phyloP scores from a whole-genome alignment of 176 grass and related monocot genomes.

The Poa annua region DNA sequence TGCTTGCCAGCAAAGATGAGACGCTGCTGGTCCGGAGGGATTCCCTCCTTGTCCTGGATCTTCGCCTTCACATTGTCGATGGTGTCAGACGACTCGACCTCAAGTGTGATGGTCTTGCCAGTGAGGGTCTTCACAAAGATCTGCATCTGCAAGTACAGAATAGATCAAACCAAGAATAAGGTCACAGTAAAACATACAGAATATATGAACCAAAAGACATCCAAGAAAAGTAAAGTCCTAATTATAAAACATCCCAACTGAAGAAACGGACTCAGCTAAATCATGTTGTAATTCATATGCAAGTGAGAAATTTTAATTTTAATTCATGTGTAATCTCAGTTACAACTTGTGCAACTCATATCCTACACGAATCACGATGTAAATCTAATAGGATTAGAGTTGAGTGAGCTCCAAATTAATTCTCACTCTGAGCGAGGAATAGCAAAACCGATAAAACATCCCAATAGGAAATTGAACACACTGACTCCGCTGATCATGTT shows the following conservation, averaged over 20 bases:
- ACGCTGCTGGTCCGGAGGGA: constrained; percentile 81
- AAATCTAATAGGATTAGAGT: no score
- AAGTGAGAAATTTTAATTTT: no score
- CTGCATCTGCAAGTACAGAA: constrained; percentile 53
- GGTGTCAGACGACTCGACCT: constrained; percentile 63
- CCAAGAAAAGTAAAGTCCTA: background rate
- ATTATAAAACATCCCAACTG: background rate
- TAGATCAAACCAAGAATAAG: background rate
- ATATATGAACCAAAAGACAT: background rate
- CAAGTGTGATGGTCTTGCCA: constrained; percentile 61
- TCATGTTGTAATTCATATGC: no score
- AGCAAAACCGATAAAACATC: no score
- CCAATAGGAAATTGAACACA: no score
- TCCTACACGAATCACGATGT: no score
- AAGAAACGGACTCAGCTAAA: no score
- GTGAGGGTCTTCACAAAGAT: constrained; percentile 62
- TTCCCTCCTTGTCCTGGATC: constrained; percentile 91
- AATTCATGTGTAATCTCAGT: no score
- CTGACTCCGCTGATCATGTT: no score
- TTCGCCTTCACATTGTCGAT: constrained; percentile 67
- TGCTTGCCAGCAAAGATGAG: constrained; percentile 87
- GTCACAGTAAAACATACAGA: background rate
- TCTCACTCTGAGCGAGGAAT: no score
- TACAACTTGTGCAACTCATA: no score
- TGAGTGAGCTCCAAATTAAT: no score